phyloP scores from a whole-genome alignment of 208 protist species.

The Angomonas ambiguus region DNA sequence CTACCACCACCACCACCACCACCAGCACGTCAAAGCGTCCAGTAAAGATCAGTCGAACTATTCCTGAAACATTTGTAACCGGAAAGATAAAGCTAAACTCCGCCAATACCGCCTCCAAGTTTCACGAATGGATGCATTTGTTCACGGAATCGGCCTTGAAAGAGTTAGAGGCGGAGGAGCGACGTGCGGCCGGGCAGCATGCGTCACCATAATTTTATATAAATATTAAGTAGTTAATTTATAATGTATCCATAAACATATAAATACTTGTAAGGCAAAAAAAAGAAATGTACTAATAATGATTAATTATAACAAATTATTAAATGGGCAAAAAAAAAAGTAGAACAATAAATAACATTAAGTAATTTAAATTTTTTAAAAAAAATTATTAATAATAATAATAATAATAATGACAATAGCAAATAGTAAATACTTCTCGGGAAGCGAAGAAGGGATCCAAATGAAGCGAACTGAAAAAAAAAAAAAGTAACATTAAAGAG shows the following conservation, averaged over 20 bases:
- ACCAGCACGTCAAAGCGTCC: slow-evolving; percentile 23
- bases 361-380: background rate
- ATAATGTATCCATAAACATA: too few species aligned
- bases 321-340: too few species aligned
- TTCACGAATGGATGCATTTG: slow-evolving; percentile 35
- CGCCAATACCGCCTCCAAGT: slow-evolving; percentile 26
- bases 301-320: too few species aligned
- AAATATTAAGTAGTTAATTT: too few species aligned
- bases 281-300: too few species aligned
- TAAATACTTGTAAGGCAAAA: too few species aligned
- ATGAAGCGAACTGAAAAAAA: too few species aligned
- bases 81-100: slow-evolving; percentile 30
- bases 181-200: too few species aligned
- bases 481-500: background rate
- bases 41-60: slow-evolving; percentile 13
- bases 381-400: slow-evolving; percentile 3
- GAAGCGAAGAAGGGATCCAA: too few species aligned
- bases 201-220: too few species aligned
- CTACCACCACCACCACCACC: slow-evolving; percentile 19
- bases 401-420: too few species aligned
- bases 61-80: slow-evolving; percentile 49
- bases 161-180: slow-evolving; percentile 14
- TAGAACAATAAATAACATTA: background rate
- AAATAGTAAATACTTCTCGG: too few species aligned
- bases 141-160: slow-evolving; percentile 28